phyloP scores from a whole-genome alignment of 73 alveolate genomes.

The Tetrahymena elliotti region DNA sequence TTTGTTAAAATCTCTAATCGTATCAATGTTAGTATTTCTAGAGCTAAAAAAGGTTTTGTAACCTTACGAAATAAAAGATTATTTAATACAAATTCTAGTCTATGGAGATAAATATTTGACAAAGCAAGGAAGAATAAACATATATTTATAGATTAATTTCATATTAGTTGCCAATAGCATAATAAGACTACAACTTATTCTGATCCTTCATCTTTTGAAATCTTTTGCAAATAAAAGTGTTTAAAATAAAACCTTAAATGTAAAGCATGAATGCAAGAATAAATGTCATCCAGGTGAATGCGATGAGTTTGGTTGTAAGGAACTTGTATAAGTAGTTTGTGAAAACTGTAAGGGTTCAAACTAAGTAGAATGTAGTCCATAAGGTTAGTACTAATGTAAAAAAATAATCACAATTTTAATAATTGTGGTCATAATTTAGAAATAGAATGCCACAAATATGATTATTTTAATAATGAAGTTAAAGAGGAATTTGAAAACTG shows the following conservation, averaged over 20 bases:
- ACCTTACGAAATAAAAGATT: conserved; percentile 77
- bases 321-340: neutral
- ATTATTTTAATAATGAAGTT: neutral
- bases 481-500: neutral
- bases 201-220: neutral
- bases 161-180: conserved; percentile 1
- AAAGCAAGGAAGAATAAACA: conserved; percentile 36
- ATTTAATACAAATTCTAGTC: conserved; percentile 1
- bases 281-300: neutral
- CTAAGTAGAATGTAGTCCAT: conserved; percentile 1
- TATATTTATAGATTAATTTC: conserved; percentile 20
- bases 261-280: neutral
- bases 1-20: conserved; percentile 67
- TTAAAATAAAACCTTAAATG: neutral
- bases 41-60: conserved; percentile 81
- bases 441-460: neutral
- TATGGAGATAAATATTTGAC: neutral
- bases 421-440: neutral
- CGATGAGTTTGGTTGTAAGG: neutral
- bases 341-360: neutral
- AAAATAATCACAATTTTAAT: neutral
- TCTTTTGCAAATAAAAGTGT: neutral
- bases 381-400: neutral
- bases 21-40: conserved; percentile 79
- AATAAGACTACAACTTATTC: neutral